A percentile compares a stretch with the other conserved stretches of the same genome.
These are phyloP conservation scores for Trifolium fragiferum DNA, from an alignment of 306 rosid genomes.

Conservation along the genomic window DNA sequence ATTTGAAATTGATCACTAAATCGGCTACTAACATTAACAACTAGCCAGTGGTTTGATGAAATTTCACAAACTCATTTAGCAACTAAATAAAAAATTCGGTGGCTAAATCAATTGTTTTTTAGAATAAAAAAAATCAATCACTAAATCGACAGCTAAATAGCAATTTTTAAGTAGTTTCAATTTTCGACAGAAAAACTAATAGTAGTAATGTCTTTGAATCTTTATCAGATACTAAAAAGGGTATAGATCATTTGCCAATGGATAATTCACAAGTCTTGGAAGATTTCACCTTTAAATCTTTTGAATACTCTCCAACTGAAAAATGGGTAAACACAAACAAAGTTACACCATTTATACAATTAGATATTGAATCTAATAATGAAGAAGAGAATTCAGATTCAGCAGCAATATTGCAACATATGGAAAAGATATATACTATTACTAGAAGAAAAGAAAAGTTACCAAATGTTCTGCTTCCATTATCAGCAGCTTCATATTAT, in stretches of 20 bases:
- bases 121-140: too few relatives aligned
- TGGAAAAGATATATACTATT: constrained; percentile 54
- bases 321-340: constrained; percentile 46
- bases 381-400: constrained; percentile 39
- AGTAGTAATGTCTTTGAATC: constrained; percentile 37
- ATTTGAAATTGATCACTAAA: neutral
- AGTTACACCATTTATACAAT: constrained; percentile 46
- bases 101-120: too few relatives aligned
- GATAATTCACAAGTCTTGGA: constrained; percentile 46
- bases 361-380: constrained; percentile 42
- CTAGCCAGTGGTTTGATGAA: neutral
- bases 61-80: too few relatives aligned
- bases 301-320: constrained; percentile 48
- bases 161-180: neutral
- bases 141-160: neutral
- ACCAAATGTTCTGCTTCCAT: constrained; percentile 61
- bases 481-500: constrained; percentile 74
- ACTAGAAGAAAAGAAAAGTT: constrained; percentile 55
- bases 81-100: neutral
- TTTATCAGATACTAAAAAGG: constrained; percentile 48
- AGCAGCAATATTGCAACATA: constrained; percentile 21
- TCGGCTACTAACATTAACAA: neutral
- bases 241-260: constrained; percentile 25
- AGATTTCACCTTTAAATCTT: constrained; percentile 43
- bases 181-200: constrained; percentile 18